Conservation (phyloP, 1,284 basidiomycete species). For the Ganoderma multipileum region DNA sequence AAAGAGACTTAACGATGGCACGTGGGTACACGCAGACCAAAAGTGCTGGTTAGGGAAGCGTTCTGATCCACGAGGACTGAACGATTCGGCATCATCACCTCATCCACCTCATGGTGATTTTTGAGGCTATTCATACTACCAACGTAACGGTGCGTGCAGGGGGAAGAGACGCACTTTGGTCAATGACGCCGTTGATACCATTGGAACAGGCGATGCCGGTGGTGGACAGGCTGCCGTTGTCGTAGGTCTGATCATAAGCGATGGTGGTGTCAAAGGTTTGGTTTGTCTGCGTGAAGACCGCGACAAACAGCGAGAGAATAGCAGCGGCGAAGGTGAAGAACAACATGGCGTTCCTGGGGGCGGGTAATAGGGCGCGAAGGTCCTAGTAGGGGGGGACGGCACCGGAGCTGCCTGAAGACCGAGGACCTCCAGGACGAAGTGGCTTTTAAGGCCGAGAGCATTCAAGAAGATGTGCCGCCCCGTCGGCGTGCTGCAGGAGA, state of each 20-base stretch:
- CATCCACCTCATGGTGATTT: not conserved
- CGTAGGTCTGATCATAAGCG: constrained; percentile 51
- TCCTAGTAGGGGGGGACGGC: not conserved
- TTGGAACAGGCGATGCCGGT: constrained; percentile 55
- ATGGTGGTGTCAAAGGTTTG: constrained; percentile 40
- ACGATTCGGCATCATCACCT: constrained; percentile 44
- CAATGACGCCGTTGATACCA: constrained; percentile 49
- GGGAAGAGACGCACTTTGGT: constrained; percentile 41
- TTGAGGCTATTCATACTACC: not conserved
- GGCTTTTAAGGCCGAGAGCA: not conserved
- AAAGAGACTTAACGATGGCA: not conserved
- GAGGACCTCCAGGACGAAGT: not conserved
- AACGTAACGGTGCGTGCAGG: constrained; percentile 39
- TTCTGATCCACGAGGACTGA: not conserved
- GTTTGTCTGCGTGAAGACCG: constrained; percentile 28
- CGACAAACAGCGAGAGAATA: constrained; percentile 20
- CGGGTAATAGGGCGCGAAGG: not conserved
- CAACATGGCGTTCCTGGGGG: not conserved
- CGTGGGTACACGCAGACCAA: not conserved
- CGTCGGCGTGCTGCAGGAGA: not conserved
- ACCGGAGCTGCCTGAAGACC: not conserved
- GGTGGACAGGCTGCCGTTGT: constrained; percentile 42
- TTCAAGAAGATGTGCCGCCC: not conserved
- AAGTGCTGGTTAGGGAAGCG: not conserved
- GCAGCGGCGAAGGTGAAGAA: not conserved